Conservation (phyloP, 805 yeast species). For the Monosporozyma aerobia region DNA sequence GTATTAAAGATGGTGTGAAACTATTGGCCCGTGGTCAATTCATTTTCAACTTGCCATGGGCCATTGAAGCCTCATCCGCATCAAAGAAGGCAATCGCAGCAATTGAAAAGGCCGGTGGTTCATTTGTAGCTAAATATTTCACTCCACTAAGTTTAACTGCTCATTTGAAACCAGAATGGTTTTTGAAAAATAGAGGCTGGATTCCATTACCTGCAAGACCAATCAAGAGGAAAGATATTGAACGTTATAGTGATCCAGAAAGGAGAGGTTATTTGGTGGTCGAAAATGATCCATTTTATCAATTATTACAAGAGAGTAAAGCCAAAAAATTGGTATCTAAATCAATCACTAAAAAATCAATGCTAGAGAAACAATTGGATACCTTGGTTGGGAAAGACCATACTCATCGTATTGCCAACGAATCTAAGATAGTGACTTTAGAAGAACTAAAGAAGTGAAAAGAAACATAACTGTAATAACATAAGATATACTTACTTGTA, state of each 20-base stretch:
- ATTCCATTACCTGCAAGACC: conserved; percentile 84
- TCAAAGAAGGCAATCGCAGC: conserved; percentile 61
- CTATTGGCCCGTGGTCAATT: conserved; percentile 60
- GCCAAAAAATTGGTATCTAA: conserved; percentile 8
- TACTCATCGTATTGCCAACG: background rate
- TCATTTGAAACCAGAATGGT: conserved; percentile 66
- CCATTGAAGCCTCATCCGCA: conserved; percentile 77
- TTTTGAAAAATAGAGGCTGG: conserved; percentile 60
- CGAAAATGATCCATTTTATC: conserved; percentile 28
- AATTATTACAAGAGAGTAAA: conserved; percentile 14
- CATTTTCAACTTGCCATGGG: conserved; percentile 46
- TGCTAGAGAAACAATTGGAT: conserved; percentile 28
- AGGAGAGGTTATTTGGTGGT: conserved; percentile 67
- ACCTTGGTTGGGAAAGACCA: background rate
- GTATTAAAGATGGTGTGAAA: conserved; percentile 71
- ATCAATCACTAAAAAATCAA: conserved; percentile 24
- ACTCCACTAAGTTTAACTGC: conserved; percentile 61
- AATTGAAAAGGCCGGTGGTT: conserved; percentile 66
- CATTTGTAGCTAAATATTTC: conserved; percentile 63
- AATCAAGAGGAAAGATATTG: conserved; percentile 67
- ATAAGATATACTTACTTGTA: background rate
- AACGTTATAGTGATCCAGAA: conserved; percentile 60
- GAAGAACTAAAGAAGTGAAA: conserved; percentile 3
- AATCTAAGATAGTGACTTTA: conserved; percentile 4
- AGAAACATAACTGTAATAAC: background rate